A percentile compares a stretch with the other conserved stretches of the same genome.
Evolutionary conservation across 768 basidiomycete species (phyloP).

Genomic region (Coprinopsis sp.): DNA sequence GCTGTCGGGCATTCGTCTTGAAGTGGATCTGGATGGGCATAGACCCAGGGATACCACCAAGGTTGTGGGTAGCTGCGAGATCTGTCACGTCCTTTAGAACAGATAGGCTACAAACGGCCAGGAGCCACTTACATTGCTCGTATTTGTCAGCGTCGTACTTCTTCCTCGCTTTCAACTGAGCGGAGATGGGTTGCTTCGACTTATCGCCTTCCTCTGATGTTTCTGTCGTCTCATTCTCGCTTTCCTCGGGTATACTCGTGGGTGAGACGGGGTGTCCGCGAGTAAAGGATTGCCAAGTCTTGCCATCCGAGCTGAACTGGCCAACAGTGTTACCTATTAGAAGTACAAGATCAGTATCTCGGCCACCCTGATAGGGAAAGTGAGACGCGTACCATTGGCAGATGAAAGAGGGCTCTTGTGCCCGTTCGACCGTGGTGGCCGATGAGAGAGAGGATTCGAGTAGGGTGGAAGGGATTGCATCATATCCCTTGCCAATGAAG

Average conservation of each 20-base stretch:
- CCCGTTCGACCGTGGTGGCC: slow-evolving; percentile 15
- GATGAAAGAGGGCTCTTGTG: slow-evolving; percentile 5
- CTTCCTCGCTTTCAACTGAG: slow-evolving; percentile 1
- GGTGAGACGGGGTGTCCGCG: slow-evolving; percentile 22
- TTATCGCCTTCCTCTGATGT: slow-evolving; percentile 8
- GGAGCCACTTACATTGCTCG: neutral
- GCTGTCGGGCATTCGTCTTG: slow-evolving; percentile 28
- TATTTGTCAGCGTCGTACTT: neutral
- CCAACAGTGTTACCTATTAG: slow-evolving; percentile 69
- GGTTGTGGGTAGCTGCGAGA: neutral
- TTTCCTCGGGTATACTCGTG: slow-evolving; percentile 23
- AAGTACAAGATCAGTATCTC: slow-evolving; percentile 50
- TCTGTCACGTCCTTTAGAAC: slow-evolving; percentile 1
- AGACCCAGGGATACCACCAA: slow-evolving; percentile 44
- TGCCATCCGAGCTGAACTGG: slow-evolving; percentile 65
- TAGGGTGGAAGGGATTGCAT: slow-evolving; percentile 27
- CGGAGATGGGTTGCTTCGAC: neutral
- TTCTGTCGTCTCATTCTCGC: slow-evolving; percentile 26
- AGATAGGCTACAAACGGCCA: slow-evolving; percentile 4
- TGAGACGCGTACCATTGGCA: neutral
- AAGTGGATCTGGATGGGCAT: slow-evolving; percentile 59
- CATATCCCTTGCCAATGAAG: slow-evolving; percentile 27
- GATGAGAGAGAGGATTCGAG: slow-evolving; percentile 11
- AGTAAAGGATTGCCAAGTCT: slow-evolving; percentile 63
- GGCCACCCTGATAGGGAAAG: slow-evolving; percentile 25